Evolutionary conservation across 306 rosid species (phyloP), one percentile per base, ranked within the genome.

Genomic region (Medicago arabica): DNA sequence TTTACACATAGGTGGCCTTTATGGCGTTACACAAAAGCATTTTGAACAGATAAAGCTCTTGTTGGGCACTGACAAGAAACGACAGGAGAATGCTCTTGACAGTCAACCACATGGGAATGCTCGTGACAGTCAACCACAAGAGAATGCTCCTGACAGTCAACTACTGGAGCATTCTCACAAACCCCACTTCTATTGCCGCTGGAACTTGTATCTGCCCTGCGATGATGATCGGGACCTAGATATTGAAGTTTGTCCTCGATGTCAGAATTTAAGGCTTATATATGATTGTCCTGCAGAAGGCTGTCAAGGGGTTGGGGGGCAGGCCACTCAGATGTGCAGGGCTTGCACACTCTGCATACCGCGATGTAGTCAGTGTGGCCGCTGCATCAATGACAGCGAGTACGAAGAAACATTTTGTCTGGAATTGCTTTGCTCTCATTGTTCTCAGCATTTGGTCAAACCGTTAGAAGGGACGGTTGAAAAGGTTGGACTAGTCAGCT

Each of bases 371-470:
- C 87, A 88, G 75, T 94, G 98, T 80, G 97, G 98, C 28, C 77
- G 84, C 72, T 94, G 98, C 82, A 84, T 91, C 81, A 85, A 79
- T 61, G 96, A 90, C 71, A 82, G 82, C 54, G 98, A 91, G 66
- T 94, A 86, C 70, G 96, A 91, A 85, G 98, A 94, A 81, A 94
- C 97, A 36, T 91, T 94, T 72, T 85, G 94, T 78, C 74, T 94
- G 85, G 97, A 94, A 58, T 75, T 77, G 63, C 94, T 89, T 69
- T 94, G 98, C 78, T 88, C 88, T 44, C 82, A 67, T 76, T 93
- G 97, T 75, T 83, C 82, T 64, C 78, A 81, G 71, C 87, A 85
- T 77, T 78, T 66, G 67, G 44, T 53, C 54, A 74, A 77, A 74
- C 75, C 71, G 18, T 71, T 69, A 38, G 97, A 83, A 80, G 68